A percentile compares a stretch with the other conserved stretches of the same genome.
Evolutionary conservation across 768 basidiomycete genomes (phyloP).

Genomic region (Leccinum variicolor): DNA sequence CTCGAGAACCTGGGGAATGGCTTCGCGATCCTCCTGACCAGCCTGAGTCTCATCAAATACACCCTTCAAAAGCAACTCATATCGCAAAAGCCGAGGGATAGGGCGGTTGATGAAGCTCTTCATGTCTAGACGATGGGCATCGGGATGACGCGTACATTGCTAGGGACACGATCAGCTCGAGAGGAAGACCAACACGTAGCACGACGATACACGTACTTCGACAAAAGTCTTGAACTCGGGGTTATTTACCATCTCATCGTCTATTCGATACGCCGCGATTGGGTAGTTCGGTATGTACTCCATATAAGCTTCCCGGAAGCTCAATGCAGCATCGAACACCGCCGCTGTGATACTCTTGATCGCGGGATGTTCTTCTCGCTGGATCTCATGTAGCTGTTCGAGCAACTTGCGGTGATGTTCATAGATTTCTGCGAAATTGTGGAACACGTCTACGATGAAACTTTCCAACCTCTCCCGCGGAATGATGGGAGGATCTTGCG

Average conservation of each 20-base stretch:
- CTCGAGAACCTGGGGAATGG: slow-evolving; percentile 83
- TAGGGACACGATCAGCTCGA: slow-evolving; percentile 15
- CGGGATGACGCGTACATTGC: slow-evolving; percentile 60
- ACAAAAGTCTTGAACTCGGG: slow-evolving; percentile 77
- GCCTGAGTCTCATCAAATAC: slow-evolving; percentile 74
- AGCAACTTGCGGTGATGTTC: slow-evolving; percentile 74
- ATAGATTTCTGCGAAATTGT: slow-evolving; percentile 78
- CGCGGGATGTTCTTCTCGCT: slow-evolving; percentile 81
- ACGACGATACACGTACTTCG: slow-evolving; percentile 49
- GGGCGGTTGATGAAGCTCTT: slow-evolving; percentile 92
- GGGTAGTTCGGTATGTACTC: slow-evolving; percentile 94
- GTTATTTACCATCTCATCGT: slow-evolving; percentile 84
- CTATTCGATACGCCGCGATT: slow-evolving; percentile 82
- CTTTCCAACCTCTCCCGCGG: slow-evolving; percentile 61
- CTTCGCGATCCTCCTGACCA: slow-evolving; percentile 76
- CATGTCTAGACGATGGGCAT: slow-evolving; percentile 83
- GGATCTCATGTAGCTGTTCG: slow-evolving; percentile 78
- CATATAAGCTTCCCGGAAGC: slow-evolving; percentile 91
- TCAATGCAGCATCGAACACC: slow-evolving; percentile 84
- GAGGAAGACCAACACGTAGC: not conserved
- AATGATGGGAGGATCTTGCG: slow-evolving; percentile 75
- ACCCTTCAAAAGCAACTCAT: slow-evolving; percentile 77
- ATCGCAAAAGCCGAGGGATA: slow-evolving; percentile 85
- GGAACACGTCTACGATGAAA: slow-evolving; percentile 86
- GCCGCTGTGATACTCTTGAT: slow-evolving; percentile 81